Evolutionary conservation across 495 filamentous ascomycete genomes (phyloP), one percentile per base, ranked within the genome.

Genomic region (Xylaria grammica): DNA sequence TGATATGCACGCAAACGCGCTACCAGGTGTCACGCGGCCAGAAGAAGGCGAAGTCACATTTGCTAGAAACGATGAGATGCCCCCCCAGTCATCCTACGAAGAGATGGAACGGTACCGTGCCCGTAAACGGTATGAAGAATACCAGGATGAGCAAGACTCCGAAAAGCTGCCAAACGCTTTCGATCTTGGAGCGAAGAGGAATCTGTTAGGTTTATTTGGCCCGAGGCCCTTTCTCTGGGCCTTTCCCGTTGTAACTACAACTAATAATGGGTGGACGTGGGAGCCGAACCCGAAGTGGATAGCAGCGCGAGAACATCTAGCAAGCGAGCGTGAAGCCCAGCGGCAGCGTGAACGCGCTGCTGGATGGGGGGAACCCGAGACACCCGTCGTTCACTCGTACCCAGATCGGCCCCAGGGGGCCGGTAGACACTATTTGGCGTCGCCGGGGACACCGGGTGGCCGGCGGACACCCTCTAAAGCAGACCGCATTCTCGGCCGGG

Each of bases 201-300:
- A 99, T 69, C 78, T 98, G n/a, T 66, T 79, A 3, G 89, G 95
- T 72, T 82, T 99, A 11, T 96, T 99, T 66, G 95, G 95, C 0
- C 78, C 77, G 2, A 83, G 78, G 0, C 86, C 87, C 11, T 75
- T 85, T 32, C 79, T 92, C 5, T 97, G 95, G 94, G 70, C 77
- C 3, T 67, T 97, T n/a, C 96, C 95, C 0, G 75, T 97, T 17
- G 87, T 87, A 74, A 96, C 88, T 59, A 94, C 92, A 0, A 89
- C 85, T 0, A 94, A 94, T 10, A 92, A 99, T 72, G 95, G 95
- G n/a, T 98, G 93, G 93, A 85, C 77, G 68, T 99, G 95, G 95
- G 93, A 97, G 70, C 85, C 93, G 1, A 96, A 87, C 62, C 76
- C 79, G 1, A 84, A 83, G 63, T 95, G 92, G 85, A 65, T 90